Conservation (phyloP, 805 yeast species). For the Crinitomyces ghanaensis region DNA sequence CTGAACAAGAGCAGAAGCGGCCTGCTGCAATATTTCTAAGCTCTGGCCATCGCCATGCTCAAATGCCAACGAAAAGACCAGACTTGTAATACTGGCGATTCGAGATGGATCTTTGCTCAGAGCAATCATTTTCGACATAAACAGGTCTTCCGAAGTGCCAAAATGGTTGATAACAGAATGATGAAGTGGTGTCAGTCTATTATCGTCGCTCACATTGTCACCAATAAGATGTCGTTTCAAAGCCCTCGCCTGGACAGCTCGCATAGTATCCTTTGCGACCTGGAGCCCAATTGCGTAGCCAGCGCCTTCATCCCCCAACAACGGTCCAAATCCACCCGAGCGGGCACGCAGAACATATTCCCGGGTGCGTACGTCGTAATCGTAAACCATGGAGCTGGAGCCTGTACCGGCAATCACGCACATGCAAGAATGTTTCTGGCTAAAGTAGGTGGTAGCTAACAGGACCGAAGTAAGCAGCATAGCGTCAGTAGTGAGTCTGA, state of each 20-base stretch:
- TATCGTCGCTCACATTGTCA: not conserved
- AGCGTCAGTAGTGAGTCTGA: conserved; percentile 15
- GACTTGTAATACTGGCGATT: conserved; percentile 10
- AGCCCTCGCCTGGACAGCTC: conserved; percentile 7
- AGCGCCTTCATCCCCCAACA: conserved; percentile 19
- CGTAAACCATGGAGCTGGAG: conserved; percentile 14
- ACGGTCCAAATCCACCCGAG: conserved; percentile 18
- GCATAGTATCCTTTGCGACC: conserved; percentile 8
- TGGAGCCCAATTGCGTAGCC: conserved; percentile 17
- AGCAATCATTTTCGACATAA: conserved; percentile 7
- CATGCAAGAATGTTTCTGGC: conserved; percentile 5
- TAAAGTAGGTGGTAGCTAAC: not conserved
- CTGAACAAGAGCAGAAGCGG: conserved; percentile 7
- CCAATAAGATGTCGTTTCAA: not conserved
- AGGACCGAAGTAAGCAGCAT: conserved; percentile 13
- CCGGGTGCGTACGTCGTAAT: not conserved
- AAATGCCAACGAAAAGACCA: conserved; percentile 8
- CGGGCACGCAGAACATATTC: conserved; percentile 8
- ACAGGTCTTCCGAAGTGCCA: conserved; percentile 4
- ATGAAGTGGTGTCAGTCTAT: conserved; percentile 5
- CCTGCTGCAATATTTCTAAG: conserved; percentile 7
- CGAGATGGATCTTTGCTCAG: conserved; percentile 6
- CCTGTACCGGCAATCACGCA: conserved; percentile 20
- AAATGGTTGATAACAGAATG: conserved; percentile 3
- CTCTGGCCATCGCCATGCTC: conserved; percentile 3